Evolutionary conservation across 106 monocot species (phyloP).

Genomic region (Xerophyta viscosa): DNA sequence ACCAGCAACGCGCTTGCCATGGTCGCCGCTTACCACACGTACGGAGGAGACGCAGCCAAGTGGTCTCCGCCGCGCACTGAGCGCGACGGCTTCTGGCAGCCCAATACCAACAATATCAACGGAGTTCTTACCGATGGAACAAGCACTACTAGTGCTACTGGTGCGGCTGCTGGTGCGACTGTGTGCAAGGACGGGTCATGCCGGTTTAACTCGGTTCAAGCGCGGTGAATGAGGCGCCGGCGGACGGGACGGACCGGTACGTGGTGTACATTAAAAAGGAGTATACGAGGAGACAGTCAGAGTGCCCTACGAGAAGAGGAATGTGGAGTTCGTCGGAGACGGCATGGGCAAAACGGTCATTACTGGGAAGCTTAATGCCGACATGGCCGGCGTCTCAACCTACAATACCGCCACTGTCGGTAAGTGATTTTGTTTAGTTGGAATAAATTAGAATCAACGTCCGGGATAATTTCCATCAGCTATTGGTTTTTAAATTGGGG

Average conservation of each 20-base stretch:
- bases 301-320: slow-evolving; percentile 78
- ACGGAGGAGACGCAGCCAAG: no score
- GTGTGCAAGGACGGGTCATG: slow-evolving; percentile 47
- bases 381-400: slow-evolving; percentile 64
- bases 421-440: no score
- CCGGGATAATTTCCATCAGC: no score
- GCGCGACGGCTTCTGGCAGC: background rate
- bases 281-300: slow-evolving; percentile 62
- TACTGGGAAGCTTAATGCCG: slow-evolving; percentile 46
- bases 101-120: no score
- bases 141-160: no score
- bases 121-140: no score
- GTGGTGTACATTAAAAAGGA: slow-evolving; percentile 61
- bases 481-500: no score
- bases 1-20: no score
- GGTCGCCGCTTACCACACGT: no score
- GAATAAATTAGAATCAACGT: no score
- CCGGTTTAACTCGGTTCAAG: slow-evolving; percentile 48
- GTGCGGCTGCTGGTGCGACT: slow-evolving; percentile 20
- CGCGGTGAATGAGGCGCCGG: slow-evolving; percentile 57
- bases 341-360: slow-evolving; percentile 79
- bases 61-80: background rate
- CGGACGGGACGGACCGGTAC: slow-evolving; percentile 23
- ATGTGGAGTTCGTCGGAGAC: slow-evolving; percentile 58
- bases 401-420: slow-evolving; percentile 77